Base-by-base conservation (phyloP, 306 rosid genomes). In the Prunus fruticosa region DNA sequence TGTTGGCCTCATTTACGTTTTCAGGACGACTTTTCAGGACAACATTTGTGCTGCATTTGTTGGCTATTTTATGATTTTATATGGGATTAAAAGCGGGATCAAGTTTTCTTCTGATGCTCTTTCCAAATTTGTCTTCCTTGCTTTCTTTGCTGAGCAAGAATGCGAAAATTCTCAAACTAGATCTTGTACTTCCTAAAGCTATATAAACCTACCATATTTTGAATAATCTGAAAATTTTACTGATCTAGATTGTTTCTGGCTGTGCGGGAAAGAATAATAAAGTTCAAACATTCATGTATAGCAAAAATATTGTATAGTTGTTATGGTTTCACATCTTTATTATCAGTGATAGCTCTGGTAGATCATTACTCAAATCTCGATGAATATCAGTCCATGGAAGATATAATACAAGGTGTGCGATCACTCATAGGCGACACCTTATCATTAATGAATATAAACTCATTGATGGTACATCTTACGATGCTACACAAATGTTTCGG, bases 21-120 rank as follows among this genome's bases (percentile, higher is more conserved):
- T 60, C 41, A 16, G 12, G 67, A 38, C 6, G 30, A 53, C 7
- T 54, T 71, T 32, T 32, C 43, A 6, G 43, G 43, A 34, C 8
- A 6, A 34, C 38, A 41, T 41, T 41, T 43, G 56, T 23, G 25
- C 13, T 45, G 57, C 57, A 5, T 20, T 11, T 0, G 3, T 18
- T 15, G 8, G 53, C 6, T 46, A 38, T 11, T 38, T 72, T 22
- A 41, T 13, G 9, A 20, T 43, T 38, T 56, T 72, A 20, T 20
- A 16, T 23, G 56, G 67, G 49, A 8, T 60, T 23, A 61, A 60
- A 45, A 27, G 22, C 3, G 8, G n/a, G 7, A 22, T 60, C 67
- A 46, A 46, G 4, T 64, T 10, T 73, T 73, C 56, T 73, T 73
- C 32, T 73, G 38, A 18, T 60, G 57, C 69, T 18, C 58, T 23